Evolutionary conservation across 2,329 filamentous ascomycete species (phyloP).

Genomic region (Aspergillus niger): DNA sequence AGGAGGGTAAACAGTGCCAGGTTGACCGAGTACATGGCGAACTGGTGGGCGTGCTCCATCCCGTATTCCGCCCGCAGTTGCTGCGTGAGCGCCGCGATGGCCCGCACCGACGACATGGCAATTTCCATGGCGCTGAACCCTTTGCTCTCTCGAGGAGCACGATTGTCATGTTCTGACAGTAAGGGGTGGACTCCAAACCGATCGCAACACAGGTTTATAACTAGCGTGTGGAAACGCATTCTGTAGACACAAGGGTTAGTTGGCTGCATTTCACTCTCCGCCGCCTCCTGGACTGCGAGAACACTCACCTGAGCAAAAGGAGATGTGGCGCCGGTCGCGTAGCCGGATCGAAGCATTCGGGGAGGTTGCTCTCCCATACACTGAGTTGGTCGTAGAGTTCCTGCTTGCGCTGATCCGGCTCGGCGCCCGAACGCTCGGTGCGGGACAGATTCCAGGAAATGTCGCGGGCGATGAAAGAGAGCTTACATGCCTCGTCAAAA

Average conservation of each 20-base stretch:
- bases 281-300: too few species aligned
- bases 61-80: conserved; percentile 28
- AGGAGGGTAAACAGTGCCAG: conserved; percentile 30
- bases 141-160: neutral
- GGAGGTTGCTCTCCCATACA: conserved; percentile 17
- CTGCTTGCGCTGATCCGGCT: conserved; percentile 11
- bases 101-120: conserved; percentile 23
- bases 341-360: conserved; percentile 1
- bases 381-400: conserved; percentile 17
- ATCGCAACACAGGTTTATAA: conserved; percentile 31
- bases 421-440: neutral
- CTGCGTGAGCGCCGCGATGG: conserved; percentile 25
- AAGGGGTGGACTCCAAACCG: conserved; percentile 12
- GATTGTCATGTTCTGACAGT: conserved; percentile 1
- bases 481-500: conserved; percentile 24
- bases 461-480: conserved; percentile 25
- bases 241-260: conserved; percentile 7
- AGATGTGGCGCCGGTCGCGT: conserved; percentile 17
- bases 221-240: conserved; percentile 30
- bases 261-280: too few species aligned
- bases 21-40: conserved; percentile 31
- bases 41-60: conserved; percentile 29
- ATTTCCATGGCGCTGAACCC: conserved; percentile 11
- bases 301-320: conserved; percentile 18
- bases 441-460: conserved; percentile 14